Conservation (phyloP, 1,139 yeast species). For the Taiozyma sp. region DNA sequence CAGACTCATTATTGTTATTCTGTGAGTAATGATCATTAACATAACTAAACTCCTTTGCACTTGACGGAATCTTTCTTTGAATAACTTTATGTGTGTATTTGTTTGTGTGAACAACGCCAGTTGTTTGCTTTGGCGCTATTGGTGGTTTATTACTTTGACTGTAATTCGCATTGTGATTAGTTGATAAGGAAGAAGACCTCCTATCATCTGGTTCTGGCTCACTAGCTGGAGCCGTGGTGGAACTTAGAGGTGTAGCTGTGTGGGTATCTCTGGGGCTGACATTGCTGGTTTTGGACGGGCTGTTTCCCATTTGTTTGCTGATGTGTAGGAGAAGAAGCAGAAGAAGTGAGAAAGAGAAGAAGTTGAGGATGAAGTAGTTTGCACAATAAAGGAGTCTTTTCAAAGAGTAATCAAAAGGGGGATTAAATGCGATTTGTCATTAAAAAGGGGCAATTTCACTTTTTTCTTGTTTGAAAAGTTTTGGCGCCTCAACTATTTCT, state of each 20-base stretch:
- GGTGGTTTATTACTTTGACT: neutral
- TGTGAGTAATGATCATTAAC: neutral
- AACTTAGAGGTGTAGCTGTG: constrained; percentile 13
- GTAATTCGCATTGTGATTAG: constrained; percentile 2
- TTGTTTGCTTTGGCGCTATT: neutral
- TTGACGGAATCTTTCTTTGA: neutral
- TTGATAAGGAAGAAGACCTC: constrained; percentile 23
- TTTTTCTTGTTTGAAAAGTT: no score
- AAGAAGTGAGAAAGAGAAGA: neutral
- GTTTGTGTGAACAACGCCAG: neutral
- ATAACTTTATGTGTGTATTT: constrained; percentile 1
- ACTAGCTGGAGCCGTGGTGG: constrained; percentile 10
- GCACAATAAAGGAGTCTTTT: no score
- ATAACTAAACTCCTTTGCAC: neutral
- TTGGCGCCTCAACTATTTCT: no score
- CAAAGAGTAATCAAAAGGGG: no score
- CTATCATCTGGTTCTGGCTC: constrained; percentile 29
- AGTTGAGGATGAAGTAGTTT: no score
- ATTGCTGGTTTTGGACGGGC: constrained; percentile 25
- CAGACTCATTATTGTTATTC: no score
- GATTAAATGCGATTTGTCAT: no score
- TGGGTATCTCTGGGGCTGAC: constrained; percentile 22
- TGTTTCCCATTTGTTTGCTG: constrained; percentile 22
- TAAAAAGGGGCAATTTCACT: no score
- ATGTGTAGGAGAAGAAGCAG: neutral